A percentile compares a stretch with the other conserved stretches of the same genome.
These are phyloP conservation scores for Mycena leptocephala DNA, from an alignment of 768 basidiomycete species.

Conservation along the genomic window DNA sequence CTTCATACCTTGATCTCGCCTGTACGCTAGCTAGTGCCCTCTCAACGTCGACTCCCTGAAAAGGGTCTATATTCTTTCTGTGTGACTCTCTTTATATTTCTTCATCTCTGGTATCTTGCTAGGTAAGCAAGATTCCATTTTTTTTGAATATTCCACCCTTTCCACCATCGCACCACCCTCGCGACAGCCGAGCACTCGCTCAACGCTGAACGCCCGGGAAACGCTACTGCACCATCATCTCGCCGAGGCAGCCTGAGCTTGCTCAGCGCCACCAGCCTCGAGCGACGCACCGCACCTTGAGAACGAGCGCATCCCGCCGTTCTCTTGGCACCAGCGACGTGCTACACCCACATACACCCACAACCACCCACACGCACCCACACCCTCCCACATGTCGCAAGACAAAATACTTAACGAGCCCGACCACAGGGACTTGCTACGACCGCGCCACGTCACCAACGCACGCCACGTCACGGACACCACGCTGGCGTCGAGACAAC, in stretches of 20 bases:
- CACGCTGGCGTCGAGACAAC: background rate
- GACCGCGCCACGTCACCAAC: background rate
- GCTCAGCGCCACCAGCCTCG: constrained; percentile 9
- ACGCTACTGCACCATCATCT: background rate
- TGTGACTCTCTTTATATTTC: too few relatives aligned
- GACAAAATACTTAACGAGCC: background rate
- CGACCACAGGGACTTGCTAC: background rate
- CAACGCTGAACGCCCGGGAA: background rate
- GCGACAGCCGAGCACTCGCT: background rate
- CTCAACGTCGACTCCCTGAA: too few relatives aligned
- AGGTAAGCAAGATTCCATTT: constrained; percentile 17
- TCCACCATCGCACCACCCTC: background rate
- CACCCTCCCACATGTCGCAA: too few relatives aligned
- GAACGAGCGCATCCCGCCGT: too few relatives aligned
- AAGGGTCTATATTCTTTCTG: too few relatives aligned
- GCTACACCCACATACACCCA: background rate
- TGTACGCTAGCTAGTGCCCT: too few relatives aligned
- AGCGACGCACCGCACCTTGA: background rate
- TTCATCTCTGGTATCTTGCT: too few relatives aligned
- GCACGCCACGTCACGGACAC: too few relatives aligned
- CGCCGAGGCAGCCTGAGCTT: constrained; percentile 1
- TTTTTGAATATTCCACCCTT: constrained; percentile 5
- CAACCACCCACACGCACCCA: background rate
- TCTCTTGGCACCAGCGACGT: background rate
- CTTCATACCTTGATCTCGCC: too few relatives aligned